A percentile compares a stretch with the other conserved stretches of the same genome.
These are phyloP conservation scores for Nidula niveotomentosa DNA, from an alignment of 1,284 basidiomycete species.

Conservation along the genomic window DNA sequence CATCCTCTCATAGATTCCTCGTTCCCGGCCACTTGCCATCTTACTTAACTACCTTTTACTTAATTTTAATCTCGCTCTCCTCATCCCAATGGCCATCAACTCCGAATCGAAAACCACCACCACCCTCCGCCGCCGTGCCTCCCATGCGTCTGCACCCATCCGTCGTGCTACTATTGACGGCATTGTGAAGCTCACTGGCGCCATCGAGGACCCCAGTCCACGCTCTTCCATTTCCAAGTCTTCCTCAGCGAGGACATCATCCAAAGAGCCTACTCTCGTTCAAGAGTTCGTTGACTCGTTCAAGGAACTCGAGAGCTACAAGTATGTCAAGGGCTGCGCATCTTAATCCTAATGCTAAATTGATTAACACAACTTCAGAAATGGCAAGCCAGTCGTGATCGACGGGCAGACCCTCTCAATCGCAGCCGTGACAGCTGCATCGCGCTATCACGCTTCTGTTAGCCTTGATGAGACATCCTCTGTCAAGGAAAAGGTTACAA, in stretches of 20 bases:
- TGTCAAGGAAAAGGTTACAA: conserved; percentile 49
- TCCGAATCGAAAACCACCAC: conserved; percentile 23
- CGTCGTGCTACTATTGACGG: conserved; percentile 10
- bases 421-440: conserved; percentile 70
- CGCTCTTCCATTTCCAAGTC: conserved; percentile 3
- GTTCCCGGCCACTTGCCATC: conserved; percentile 2
- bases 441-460: conserved; percentile 60
- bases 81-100: conserved; percentile 11
- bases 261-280: conserved; percentile 33
- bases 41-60: conserved; percentile 35
- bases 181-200: conserved; percentile 20
- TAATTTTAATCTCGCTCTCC: not conserved
- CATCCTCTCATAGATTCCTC: not conserved
- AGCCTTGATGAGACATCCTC: conserved; percentile 48
- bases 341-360: not conserved
- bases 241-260: conserved; percentile 8
- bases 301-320: conserved; percentile 53
- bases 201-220: conserved; percentile 6
- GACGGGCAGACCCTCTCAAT: conserved; percentile 74
- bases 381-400: conserved; percentile 59
- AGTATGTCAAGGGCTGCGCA: conserved; percentile 31
- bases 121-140: conserved; percentile 17
- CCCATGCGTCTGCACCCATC: conserved; percentile 13
- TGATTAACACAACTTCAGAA: conserved; percentile 29
- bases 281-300: conserved; percentile 47